These are phyloP conservation scores for Zychaea mexicana DNA, from an alignment of 371 early-diverging fungal genomes.

Conservation along the genomic window DNA sequence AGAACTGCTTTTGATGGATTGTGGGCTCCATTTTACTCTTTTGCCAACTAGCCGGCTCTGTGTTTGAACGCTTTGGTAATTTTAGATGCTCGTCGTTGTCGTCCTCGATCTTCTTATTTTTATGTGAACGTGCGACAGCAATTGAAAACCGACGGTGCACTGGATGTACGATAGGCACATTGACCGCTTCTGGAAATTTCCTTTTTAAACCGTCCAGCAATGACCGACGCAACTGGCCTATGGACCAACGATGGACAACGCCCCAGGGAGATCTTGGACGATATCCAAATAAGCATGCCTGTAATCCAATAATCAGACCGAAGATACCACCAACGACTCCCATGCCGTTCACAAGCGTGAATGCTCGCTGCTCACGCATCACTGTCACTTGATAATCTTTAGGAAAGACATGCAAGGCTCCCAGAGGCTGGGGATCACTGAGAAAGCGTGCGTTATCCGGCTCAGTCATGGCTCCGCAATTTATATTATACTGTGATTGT, in stretches of 20 bases:
- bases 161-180: slow-evolving; percentile 38
- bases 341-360: slow-evolving; percentile 34
- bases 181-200: slow-evolving; percentile 22
- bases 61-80: slow-evolving; percentile 2
- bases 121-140: too few relatives aligned
- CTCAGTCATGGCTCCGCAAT: slow-evolving; percentile 18
- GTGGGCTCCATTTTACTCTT: too few relatives aligned
- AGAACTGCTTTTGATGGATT: neutral
- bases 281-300: slow-evolving; percentile 32
- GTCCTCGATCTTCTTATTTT: too few relatives aligned
- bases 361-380: slow-evolving; percentile 29
- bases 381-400: slow-evolving; percentile 13
- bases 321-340: slow-evolving; percentile 41
- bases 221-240: slow-evolving; percentile 25
- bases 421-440: slow-evolving; percentile 16
- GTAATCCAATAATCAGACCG: slow-evolving; percentile 28
- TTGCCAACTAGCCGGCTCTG: slow-evolving; percentile 1
- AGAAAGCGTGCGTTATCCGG: neutral
- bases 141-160: slow-evolving; percentile 27
- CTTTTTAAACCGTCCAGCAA: slow-evolving; percentile 22
- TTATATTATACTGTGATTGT: neutral
- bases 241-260: slow-evolving; percentile 31
- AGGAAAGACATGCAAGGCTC: slow-evolving; percentile 25
- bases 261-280: slow-evolving; percentile 40
- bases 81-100: neutral